Percentiles rank a stretch among this genome's conserved stretches.
Evolutionary conservation across 2,329 filamentous ascomycete species (phyloP).

Genomic region (Zasmidium citrigriseum): DNA sequence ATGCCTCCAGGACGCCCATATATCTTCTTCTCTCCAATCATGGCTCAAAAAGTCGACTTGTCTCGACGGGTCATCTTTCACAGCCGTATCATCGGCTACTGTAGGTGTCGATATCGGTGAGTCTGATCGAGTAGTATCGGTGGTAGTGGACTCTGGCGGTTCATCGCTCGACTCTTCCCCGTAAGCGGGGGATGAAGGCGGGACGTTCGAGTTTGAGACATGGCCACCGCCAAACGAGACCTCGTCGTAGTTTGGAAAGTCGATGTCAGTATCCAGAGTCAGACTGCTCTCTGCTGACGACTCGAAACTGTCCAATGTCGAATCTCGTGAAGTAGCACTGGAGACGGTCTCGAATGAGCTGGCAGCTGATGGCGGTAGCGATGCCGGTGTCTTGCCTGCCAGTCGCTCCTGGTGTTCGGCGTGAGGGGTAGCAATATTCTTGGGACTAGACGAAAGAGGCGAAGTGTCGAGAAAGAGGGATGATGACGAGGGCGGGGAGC

Average conservation of each 20-base stretch:
- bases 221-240: conserved; percentile 23
- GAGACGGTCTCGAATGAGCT: conserved; percentile 42
- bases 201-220: conserved; percentile 9
- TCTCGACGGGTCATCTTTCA: conserved; percentile 73
- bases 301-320: conserved; percentile 49
- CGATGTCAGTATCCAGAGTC: conserved; percentile 49
- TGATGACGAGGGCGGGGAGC: conserved; percentile 44
- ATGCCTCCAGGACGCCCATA: conserved; percentile 96
- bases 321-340: conserved; percentile 45
- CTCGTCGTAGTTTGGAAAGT: conserved; percentile 48
- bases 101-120: conserved; percentile 59
- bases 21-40: conserved; percentile 91
- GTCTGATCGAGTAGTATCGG: conserved; percentile 59
- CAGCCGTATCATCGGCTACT: conserved; percentile 77
- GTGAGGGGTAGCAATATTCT: conserved; percentile 35
- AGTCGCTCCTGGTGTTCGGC: conserved; percentile 37
- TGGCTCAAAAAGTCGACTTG: conserved; percentile 97
- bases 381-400: conserved; percentile 36
- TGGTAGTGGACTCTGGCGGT: conserved; percentile 39
- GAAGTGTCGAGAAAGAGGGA: conserved; percentile 43
- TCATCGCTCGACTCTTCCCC: conserved; percentile 24
- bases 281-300: conserved; percentile 61
- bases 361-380: conserved; percentile 31
- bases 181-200: conserved; percentile 8
- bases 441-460: conserved; percentile 29